Percentiles rank a stretch among this genome's conserved stretches.
Conservation (phyloP, 192 early-diverging fungal genomes). For the Coemansia sp. region DNA sequence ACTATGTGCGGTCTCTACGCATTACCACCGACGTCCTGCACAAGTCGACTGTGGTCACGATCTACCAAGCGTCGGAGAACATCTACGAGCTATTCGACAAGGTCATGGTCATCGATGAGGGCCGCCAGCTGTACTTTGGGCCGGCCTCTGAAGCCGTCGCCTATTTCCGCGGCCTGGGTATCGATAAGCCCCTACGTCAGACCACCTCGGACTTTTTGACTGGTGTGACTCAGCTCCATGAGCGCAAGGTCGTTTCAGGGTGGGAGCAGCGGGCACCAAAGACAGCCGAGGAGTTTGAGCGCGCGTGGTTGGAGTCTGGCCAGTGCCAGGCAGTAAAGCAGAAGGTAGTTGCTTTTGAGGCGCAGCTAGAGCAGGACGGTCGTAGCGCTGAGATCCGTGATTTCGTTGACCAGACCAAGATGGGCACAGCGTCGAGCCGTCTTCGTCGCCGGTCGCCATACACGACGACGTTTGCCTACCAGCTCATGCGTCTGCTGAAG, state of each 20-base stretch:
- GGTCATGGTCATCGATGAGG: slow-evolving; percentile 54
- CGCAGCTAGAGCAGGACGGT: slow-evolving; percentile 35
- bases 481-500: slow-evolving; percentile 59
- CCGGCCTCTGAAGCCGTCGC: slow-evolving; percentile 46
- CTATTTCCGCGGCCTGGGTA: slow-evolving; percentile 58
- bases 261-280: slow-evolving; percentile 60
- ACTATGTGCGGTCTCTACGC: slow-evolving; percentile 75
- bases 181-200: slow-evolving; percentile 57
- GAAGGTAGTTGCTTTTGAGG: slow-evolving; percentile 53
- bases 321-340: slow-evolving; percentile 45
- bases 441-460: slow-evolving; percentile 62
- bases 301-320: slow-evolving; percentile 51
- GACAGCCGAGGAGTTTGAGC: slow-evolving; percentile 66
- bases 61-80: slow-evolving; percentile 74
- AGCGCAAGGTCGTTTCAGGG: slow-evolving; percentile 60
- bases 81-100: slow-evolving; percentile 67
- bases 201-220: slow-evolving; percentile 69
- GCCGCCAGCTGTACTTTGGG: slow-evolving; percentile 62
- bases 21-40: slow-evolving; percentile 70
- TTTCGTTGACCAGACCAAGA: slow-evolving; percentile 61
- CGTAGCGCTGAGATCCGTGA: slow-evolving; percentile 48
- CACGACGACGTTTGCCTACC: slow-evolving; percentile 66
- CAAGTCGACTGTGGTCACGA: slow-evolving; percentile 65
- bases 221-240: slow-evolving; percentile 61
- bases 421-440: slow-evolving; percentile 61